Conservation (phyloP, 192 early-diverging fungal species). For the Backusella tarrabulga region DNA sequence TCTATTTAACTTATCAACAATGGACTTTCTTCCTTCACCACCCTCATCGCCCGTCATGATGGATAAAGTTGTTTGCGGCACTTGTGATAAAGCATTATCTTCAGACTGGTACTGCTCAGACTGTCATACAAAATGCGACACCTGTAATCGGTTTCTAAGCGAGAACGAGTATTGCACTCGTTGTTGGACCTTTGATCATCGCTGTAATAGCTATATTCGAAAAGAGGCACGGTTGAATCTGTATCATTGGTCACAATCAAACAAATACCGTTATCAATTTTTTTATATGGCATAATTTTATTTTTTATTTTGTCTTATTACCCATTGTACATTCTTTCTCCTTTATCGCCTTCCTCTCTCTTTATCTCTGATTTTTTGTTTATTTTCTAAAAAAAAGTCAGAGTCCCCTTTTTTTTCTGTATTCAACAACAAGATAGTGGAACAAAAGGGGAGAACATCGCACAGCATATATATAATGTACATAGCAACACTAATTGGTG, state of each 20-base stretch:
- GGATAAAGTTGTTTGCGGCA: slow-evolving; percentile 23
- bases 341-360: neutral
- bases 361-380: neutral
- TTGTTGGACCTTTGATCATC: slow-evolving; percentile 32
- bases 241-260: neutral
- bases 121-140: slow-evolving; percentile 32
- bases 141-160: slow-evolving; percentile 33
- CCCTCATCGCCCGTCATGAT: slow-evolving; percentile 15
- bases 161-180: slow-evolving; percentile 32
- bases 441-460: neutral
- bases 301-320: neutral
- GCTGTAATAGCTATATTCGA: neutral
- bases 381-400: neutral
- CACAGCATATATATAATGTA: slow-evolving; percentile 10
- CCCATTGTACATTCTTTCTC: neutral
- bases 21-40: slow-evolving; percentile 24
- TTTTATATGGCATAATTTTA: neutral
- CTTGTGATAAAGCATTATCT: slow-evolving; percentile 25
- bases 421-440: neutral
- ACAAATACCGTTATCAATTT: neutral
- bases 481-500: slow-evolving; percentile 6
- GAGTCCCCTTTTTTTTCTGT: neutral
- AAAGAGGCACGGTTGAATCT: neutral
- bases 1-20: neutral
- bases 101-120: slow-evolving; percentile 37